A percentile compares a stretch with the other conserved stretches of the same genome.
Evolutionary conservation across 78 protist species (phyloP).

Genomic region (Cavenderia fasciculata): DNA sequence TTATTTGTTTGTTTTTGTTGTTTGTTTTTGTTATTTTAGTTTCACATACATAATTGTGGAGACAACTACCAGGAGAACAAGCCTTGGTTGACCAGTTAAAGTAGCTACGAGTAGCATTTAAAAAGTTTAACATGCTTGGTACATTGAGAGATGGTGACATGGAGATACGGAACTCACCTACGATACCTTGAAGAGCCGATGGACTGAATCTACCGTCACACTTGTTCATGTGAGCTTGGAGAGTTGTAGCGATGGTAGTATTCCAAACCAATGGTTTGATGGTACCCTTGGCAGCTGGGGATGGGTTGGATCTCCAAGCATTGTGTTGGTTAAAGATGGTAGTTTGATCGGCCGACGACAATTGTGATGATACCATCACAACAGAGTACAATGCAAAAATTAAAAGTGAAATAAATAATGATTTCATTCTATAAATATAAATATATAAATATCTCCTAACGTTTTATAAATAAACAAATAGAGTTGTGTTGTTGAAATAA

Average conservation of each 20-base stretch:
- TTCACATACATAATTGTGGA: no score
- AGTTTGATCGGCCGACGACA: not conserved
- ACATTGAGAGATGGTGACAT: no score
- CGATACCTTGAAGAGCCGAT: not conserved
- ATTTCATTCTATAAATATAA: not conserved
- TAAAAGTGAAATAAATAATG: not conserved
- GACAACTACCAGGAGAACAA: not conserved
- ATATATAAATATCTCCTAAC: not conserved
- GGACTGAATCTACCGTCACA: not conserved
- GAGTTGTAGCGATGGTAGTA: not conserved
- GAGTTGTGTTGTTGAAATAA: not conserved
- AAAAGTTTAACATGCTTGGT: not conserved
- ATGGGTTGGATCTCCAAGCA: slow-evolving; percentile 26
- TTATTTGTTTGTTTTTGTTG: no score
- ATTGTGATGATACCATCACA: not conserved
- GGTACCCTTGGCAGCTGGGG: not conserved
- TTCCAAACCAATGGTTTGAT: not conserved
- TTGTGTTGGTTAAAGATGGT: slow-evolving; percentile 7
- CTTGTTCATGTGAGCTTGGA: slow-evolving; percentile 1
- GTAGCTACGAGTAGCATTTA: not conserved
- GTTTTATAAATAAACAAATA: not conserved
- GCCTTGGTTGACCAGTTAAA: not conserved
- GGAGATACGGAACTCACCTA: not conserved
- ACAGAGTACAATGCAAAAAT: not conserved
- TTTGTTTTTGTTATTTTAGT: no score